Conservation (phyloP, 2,329 filamentous ascomycete species). For the Curvularia spicifera region DNA sequence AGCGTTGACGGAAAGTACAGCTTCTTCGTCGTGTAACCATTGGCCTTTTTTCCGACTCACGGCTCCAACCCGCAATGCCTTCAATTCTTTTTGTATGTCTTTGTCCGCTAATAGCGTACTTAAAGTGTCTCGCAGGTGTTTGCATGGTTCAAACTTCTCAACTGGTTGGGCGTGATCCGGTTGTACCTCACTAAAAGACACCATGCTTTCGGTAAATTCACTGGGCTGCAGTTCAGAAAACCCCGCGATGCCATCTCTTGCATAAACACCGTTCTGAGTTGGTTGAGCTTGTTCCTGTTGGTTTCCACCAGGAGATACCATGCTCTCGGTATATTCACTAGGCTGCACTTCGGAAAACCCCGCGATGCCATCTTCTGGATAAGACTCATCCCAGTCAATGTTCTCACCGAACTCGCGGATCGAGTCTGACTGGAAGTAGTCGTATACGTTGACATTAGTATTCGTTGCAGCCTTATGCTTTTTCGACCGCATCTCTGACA, state of each 20-base stretch:
- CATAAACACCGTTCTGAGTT: no score
- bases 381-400: conserved; percentile 1
- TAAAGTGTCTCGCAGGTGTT: background rate
- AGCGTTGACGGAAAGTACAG: conserved; percentile 10
- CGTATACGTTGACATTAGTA: background rate
- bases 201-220: background rate
- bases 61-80: background rate
- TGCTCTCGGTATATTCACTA: background rate
- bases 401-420: no score
- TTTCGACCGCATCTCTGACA: background rate
- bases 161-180: background rate
- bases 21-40: conserved; percentile 9
- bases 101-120: background rate
- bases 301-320: no score
- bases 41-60: background rate
- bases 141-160: background rate
- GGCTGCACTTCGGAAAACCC: background rate
- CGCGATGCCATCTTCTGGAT: background rate
- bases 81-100: background rate
- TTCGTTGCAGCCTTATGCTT: no score
- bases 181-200: background rate
- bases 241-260: background rate
- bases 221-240: background rate
- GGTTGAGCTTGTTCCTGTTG: no score
- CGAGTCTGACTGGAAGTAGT: background rate